phyloP scores from a whole-genome alignment of 495 filamentous ascomycete species.

The Lepraria neglecta region DNA sequence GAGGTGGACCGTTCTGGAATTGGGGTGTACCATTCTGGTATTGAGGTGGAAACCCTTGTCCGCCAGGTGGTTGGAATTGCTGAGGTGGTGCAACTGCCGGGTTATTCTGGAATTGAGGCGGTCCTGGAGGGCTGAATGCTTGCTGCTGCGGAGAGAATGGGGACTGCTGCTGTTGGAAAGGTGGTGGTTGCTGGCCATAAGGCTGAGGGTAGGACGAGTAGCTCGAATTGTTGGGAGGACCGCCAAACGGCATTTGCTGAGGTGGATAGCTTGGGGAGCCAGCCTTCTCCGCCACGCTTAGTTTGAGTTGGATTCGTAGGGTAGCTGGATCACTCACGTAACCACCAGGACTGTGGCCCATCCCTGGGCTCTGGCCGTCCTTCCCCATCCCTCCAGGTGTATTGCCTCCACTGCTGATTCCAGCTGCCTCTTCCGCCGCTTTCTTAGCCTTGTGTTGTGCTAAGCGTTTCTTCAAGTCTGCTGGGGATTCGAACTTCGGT shows the following conservation, averaged over 20 bases:
- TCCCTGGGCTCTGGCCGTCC: slow-evolving; percentile 47
- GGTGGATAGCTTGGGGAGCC: slow-evolving; percentile 30
- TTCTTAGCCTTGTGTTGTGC: slow-evolving; percentile 71
- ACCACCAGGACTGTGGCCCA: slow-evolving; percentile 47
- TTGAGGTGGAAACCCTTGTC: slow-evolving; percentile 35
- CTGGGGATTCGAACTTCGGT: slow-evolving; percentile 67
- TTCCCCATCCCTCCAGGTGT: slow-evolving; percentile 52
- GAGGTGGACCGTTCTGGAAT: slow-evolving; percentile 31
- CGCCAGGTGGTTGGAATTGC: slow-evolving; percentile 33
- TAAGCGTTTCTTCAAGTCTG: slow-evolving; percentile 75
- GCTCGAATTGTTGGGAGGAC: slow-evolving; percentile 23
- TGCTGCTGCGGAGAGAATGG: slow-evolving; percentile 23
- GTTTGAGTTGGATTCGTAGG: not conserved
- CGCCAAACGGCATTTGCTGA: slow-evolving; percentile 29
- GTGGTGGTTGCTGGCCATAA: slow-evolving; percentile 30
- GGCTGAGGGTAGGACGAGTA: slow-evolving; percentile 28
- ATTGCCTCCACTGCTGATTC: slow-evolving; percentile 53
- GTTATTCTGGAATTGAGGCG: slow-evolving; percentile 26
- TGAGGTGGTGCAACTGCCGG: slow-evolving; percentile 27
- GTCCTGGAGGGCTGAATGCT: slow-evolving; percentile 25
- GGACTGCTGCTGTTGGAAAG: slow-evolving; percentile 29
- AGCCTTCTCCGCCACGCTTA: slow-evolving; percentile 4
- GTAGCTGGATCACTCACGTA: slow-evolving; percentile 43
- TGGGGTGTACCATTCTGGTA: slow-evolving; percentile 34
- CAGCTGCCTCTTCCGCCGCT: slow-evolving; percentile 51